phyloP scores from a whole-genome alignment of 805 yeast species.

The Wickerhamiella nectarea region DNA sequence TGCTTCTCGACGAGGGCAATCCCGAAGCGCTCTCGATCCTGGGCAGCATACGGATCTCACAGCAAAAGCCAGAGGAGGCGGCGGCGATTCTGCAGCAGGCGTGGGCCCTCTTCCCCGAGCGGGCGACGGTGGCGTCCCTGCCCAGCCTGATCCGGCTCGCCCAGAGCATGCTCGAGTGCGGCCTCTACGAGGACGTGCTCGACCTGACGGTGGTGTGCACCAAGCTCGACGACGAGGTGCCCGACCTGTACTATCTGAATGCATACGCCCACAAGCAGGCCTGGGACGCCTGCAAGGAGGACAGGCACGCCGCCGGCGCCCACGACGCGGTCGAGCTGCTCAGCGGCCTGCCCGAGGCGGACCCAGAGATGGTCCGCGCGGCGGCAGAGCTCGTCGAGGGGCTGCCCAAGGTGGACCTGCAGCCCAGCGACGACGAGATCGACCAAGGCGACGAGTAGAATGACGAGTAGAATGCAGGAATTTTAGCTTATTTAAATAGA shows the following conservation, averaged over 20 bases:
- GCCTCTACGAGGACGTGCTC: conserved; percentile 49
- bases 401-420: conserved; percentile 35
- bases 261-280: conserved; percentile 47
- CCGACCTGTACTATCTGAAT: conserved; percentile 72
- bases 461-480: not conserved
- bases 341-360: conserved; percentile 38
- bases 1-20: conserved; percentile 34
- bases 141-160: conserved; percentile 63
- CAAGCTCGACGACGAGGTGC: conserved; percentile 71
- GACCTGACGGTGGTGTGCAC: conserved; percentile 52
- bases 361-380: conserved; percentile 45
- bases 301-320: conserved; percentile 30
- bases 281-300: not conserved
- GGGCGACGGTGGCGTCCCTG: conserved; percentile 29
- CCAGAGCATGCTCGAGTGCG: conserved; percentile 67
- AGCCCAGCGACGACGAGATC: conserved; percentile 1
- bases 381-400: conserved; percentile 36
- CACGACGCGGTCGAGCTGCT: conserved; percentile 30
- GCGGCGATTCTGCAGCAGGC: conserved; percentile 47
- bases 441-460: not conserved
- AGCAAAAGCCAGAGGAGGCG: conserved; percentile 65
- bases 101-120: conserved; percentile 58
- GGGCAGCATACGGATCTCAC: conserved; percentile 82
- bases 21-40: conserved; percentile 74
- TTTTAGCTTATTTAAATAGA: not conserved